These are phyloP conservation scores for Prunus salicina DNA, from an alignment of 306 rosid species.

Conservation along the genomic window DNA sequence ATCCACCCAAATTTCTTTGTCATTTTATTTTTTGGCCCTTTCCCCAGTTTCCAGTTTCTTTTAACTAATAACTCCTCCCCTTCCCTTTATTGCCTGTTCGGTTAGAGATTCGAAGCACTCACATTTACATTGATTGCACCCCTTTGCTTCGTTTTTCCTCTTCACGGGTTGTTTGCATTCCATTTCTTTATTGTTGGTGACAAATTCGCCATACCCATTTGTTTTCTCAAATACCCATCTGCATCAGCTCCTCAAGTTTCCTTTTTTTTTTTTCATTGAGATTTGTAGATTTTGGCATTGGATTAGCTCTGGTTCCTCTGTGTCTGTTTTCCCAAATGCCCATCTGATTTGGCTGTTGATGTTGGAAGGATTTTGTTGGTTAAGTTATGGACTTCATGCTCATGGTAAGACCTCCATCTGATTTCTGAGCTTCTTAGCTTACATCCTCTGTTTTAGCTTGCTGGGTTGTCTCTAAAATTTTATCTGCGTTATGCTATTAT, in stretches of 20 bases:
- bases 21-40: neutral
- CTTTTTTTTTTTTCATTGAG: neutral
- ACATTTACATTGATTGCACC: slow-evolving; percentile 25
- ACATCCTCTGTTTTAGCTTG: slow-evolving; percentile 8
- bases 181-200: neutral
- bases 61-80: neutral
- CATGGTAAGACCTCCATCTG: slow-evolving; percentile 14
- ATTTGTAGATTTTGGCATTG: slow-evolving; percentile 20
- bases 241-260: neutral
- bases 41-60: neutral
- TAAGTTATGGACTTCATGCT: slow-evolving; percentile 15
- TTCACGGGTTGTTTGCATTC: slow-evolving; percentile 16
- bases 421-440: slow-evolving; percentile 10
- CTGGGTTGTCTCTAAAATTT: slow-evolving; percentile 14
- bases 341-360: neutral
- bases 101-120: slow-evolving; percentile 26
- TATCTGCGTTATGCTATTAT: neutral
- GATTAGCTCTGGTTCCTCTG: neutral
- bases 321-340: slow-evolving; percentile 3
- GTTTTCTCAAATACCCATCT: slow-evolving; percentile 8
- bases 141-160: neutral
- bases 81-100: neutral
- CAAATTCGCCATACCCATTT: slow-evolving; percentile 8
- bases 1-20: neutral
- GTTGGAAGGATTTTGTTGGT: slow-evolving; percentile 1